Conservation (phyloP, 1,284 basidiomycete genomes). For the Cystobasidium pallidum region DNA sequence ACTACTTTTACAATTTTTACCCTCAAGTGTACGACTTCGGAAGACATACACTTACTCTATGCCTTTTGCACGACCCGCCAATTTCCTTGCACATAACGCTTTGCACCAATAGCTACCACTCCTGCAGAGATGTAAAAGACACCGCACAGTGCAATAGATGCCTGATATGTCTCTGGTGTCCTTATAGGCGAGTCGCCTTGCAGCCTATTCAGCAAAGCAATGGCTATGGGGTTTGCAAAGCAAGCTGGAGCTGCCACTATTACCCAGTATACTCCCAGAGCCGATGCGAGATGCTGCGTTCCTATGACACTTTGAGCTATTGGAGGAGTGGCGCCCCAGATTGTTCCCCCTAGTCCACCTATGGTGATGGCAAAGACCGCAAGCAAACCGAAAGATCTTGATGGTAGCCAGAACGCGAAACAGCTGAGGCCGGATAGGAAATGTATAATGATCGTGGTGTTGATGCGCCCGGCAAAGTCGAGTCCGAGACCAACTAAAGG, state of each 20-base stretch:
- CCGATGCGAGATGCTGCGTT: constrained; percentile 57
- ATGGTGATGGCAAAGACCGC: constrained; percentile 58
- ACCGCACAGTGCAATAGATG: constrained; percentile 34
- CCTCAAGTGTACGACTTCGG: no score
- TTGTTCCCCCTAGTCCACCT: constrained; percentile 49
- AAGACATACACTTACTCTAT: no score
- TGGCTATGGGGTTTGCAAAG: constrained; percentile 58
- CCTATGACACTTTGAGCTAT: constrained; percentile 57
- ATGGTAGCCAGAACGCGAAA: constrained; percentile 59
- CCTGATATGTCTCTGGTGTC: constrained; percentile 32
- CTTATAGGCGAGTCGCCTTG: constrained; percentile 46
- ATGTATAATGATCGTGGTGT: constrained; percentile 57
- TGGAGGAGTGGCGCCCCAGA: constrained; percentile 53
- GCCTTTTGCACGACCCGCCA: constrained; percentile 36
- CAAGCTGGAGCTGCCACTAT: constrained; percentile 55
- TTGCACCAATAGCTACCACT: constrained; percentile 34
- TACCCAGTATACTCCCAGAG: constrained; percentile 58
- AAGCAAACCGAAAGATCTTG: constrained; percentile 57
- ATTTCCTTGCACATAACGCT: constrained; percentile 39
- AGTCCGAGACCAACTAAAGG: constrained; percentile 57
- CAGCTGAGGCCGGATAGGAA: constrained; percentile 57
- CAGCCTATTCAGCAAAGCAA: constrained; percentile 57
- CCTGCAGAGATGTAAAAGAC: constrained; percentile 10
- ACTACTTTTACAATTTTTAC: background rate
- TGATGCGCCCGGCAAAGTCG: constrained; percentile 58